Evolutionary conservation across 2,329 filamentous ascomycete genomes (phyloP).

Genomic region (Hypoxylon sp.): DNA sequence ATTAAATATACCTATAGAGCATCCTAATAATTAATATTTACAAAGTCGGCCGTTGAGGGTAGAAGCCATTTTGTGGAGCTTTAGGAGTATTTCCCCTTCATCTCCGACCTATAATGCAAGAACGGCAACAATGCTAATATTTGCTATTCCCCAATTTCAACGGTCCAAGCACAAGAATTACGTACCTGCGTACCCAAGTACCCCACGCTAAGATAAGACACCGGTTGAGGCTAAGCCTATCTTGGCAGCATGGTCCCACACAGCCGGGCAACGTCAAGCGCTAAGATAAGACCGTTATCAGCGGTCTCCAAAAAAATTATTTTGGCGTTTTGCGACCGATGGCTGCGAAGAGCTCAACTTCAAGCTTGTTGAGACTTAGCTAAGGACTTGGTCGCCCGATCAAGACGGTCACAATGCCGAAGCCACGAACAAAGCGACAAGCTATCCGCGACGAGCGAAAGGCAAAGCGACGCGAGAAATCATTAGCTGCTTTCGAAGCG

Average conservation of each 20-base stretch:
- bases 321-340: slow-evolving; percentile 23
- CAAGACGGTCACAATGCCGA: slow-evolving; percentile 49
- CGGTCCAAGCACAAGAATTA: too few relatives aligned
- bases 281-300: slow-evolving; percentile 33
- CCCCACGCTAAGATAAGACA: neutral
- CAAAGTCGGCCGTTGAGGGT: too few relatives aligned
- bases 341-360: neutral
- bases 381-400: neutral
- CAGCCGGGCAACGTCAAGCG: neutral
- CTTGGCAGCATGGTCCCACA: neutral
- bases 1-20: too few relatives aligned
- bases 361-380: neutral
- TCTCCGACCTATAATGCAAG: too few relatives aligned
- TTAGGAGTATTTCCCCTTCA: too few relatives aligned
- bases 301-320: slow-evolving; percentile 38
- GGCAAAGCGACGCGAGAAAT: slow-evolving; percentile 51
- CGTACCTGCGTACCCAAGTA: neutral
- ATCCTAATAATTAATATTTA: too few relatives aligned
- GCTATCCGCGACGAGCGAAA: slow-evolving; percentile 56
- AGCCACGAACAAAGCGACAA: slow-evolving; percentile 54
- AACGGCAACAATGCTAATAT: too few relatives aligned
- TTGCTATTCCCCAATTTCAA: too few relatives aligned
- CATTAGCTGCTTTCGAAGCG: slow-evolving; percentile 39
- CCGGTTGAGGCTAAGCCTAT: neutral
- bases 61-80: too few relatives aligned